A percentile compares a stretch with the other conserved stretches of the same genome.
These are phyloP conservation scores for Brassica rapa DNA, from an alignment of 345 rosid genomes.

Conservation along the genomic window DNA sequence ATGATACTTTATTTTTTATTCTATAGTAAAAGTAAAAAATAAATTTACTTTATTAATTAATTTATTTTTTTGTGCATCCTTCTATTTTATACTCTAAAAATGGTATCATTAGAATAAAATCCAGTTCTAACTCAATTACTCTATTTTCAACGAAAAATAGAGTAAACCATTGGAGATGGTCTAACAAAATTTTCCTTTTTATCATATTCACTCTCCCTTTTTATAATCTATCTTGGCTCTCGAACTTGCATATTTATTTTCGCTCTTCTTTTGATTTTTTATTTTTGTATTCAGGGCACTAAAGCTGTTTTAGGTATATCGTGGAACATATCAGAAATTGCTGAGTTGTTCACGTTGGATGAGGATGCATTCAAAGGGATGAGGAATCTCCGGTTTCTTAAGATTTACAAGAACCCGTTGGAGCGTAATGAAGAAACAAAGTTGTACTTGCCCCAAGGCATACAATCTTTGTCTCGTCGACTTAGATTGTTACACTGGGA, in stretches of 20 bases:
- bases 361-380: slow-evolving; percentile 7
- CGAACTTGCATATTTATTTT: not conserved
- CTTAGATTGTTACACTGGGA: slow-evolving; percentile 4
- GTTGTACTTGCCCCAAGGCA: slow-evolving; percentile 7
- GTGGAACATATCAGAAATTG: slow-evolving; percentile 11
- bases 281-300: slow-evolving; percentile 1
- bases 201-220: too few species aligned
- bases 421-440: not conserved
- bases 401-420: slow-evolving; percentile 9
- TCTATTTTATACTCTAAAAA: too few species aligned
- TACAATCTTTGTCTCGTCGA: slow-evolving; percentile 1
- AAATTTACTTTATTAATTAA: too few species aligned
- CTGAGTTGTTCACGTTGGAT: not conserved
- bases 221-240: too few species aligned
- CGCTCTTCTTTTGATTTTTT: not conserved
- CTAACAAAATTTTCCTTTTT: too few species aligned
- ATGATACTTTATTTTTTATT: too few species aligned
- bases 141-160: too few species aligned
- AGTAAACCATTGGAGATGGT: too few species aligned
- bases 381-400: not conserved
- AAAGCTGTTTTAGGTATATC: slow-evolving; percentile 17
- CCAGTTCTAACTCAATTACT: too few species aligned
- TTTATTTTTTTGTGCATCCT: too few species aligned
- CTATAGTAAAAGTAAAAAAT: too few species aligned
- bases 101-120: too few species aligned